phyloP scores from a whole-genome alignment of 2,329 filamentous ascomycete genomes.

The Colletotrichum nymphaeae region DNA sequence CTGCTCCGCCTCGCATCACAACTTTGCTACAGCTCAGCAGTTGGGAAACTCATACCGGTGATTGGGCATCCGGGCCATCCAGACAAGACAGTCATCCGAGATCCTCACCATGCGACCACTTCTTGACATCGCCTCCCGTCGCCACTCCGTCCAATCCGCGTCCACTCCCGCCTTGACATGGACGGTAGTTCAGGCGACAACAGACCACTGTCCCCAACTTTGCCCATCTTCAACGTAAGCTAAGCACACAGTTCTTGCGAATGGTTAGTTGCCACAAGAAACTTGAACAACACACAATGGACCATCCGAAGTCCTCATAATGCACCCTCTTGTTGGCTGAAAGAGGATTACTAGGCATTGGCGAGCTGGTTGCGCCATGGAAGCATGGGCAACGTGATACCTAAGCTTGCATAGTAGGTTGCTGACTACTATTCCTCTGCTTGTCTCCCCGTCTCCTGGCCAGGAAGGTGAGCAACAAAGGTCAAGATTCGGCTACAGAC shows the following conservation, averaged over 20 bases:
- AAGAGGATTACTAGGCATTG: background rate
- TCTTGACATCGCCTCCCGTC: background rate
- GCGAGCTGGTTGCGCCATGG: background rate
- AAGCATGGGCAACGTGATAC: background rate
- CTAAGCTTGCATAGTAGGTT: background rate
- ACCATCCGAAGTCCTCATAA: conserved; percentile 6
- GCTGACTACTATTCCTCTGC: background rate
- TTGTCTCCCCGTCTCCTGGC: conserved; percentile 2
- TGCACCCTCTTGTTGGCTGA: background rate
- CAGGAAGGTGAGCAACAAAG: background rate
- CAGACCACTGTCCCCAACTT: conserved; percentile 9
- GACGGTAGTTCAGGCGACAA: conserved; percentile 17
- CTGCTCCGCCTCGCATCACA: conserved; percentile 3
- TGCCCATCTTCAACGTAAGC: conserved; percentile 4
- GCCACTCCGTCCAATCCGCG: conserved; percentile 17
- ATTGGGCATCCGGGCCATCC: background rate
- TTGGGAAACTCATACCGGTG: background rate
- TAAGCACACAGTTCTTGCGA: background rate
- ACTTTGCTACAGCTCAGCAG: background rate
- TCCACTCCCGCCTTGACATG: background rate
- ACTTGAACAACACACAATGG: conserved; percentile 11
- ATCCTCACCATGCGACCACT: background rate
- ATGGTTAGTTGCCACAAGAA: background rate
- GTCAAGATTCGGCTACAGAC: background rate
- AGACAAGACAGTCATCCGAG: background rate